Evolutionary conservation across 1,139 yeast genomes (phyloP), one percentile per base, ranked within the genome.

Genomic region (Yamadazyma diospyri): DNA sequence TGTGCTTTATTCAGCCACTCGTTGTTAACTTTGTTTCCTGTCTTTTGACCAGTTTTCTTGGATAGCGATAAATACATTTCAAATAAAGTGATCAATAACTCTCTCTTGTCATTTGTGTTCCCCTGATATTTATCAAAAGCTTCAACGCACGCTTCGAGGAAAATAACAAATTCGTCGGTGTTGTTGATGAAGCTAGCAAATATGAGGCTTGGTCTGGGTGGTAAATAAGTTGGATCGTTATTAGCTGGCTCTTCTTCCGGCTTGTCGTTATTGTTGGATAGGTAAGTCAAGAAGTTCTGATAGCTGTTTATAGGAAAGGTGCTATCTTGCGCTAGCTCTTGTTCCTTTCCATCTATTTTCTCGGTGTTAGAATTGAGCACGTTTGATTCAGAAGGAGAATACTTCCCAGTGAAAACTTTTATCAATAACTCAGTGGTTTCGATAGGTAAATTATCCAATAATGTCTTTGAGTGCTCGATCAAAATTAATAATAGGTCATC

Each of bases 121-220:
- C 94, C 94, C 39, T 83, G 92, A 50, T 78, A 84, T 40, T 69
- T 72, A 39, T 83, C 89, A 52, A 85, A 85, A 6, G 85, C 72
- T 45, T 82, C 87, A 12, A 88, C 62, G 48, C 97, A 87, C 0
- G 97, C 97, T 52, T 92, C 98, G 36, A 92, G 59, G 45, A 94
- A 89, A n/a, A 86, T 84, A 13, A 89, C 94, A 68, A 92, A 89
- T 49, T 89, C 94, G 49, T 81, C 76, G 0, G 94, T 88, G 51
- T 84, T 87, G 47, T 81, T 77, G 11, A 85, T 77, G 54, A 92
- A 94, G 2, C 94, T 78, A 1, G 94, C 79, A 52, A 88, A 94
- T 2, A 92, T 85, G 26, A 92, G 66, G 34, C 89, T 73, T 3
- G 98, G 97, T 35, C 80, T 73, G 2, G 99, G 98, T 1, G 97